phyloP scores from a whole-genome alignment of 140 eudicot genomes.

The Erigeron philadelphicus region DNA sequence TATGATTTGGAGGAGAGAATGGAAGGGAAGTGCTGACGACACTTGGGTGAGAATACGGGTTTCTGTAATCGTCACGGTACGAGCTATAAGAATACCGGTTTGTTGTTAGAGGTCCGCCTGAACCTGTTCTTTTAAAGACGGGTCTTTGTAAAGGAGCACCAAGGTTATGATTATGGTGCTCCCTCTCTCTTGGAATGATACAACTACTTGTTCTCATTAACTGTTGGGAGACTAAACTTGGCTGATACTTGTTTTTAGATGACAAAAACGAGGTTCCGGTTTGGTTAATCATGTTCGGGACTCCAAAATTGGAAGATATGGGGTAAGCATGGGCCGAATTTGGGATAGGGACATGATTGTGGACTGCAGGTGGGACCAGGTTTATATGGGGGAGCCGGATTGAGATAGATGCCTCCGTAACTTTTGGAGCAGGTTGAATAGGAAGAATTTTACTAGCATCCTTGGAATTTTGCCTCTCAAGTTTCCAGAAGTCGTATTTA shows the following conservation, averaged over 20 bases:
- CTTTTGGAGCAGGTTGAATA: not conserved
- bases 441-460: conserved; percentile 15
- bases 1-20: conserved; percentile 21
- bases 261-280: conserved; percentile 20
- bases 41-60: conserved; percentile 21
- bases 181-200: conserved; percentile 29
- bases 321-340: conserved; percentile 31
- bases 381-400: conserved; percentile 16
- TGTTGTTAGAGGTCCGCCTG: conserved; percentile 17
- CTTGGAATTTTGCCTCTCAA: conserved; percentile 42
- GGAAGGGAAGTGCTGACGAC: conserved; percentile 23
- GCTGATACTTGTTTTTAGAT: conserved; percentile 40
- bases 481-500: conserved; percentile 53
- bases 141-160: conserved; percentile 29
- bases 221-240: conserved; percentile 37
- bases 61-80: conserved; percentile 22
- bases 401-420: conserved; percentile 14
- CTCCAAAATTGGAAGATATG: conserved; percentile 28
- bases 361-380: conserved; percentile 21
- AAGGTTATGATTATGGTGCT: conserved; percentile 27
- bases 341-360: conserved; percentile 26
- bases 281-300: conserved; percentile 29
- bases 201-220: conserved; percentile 33
- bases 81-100: conserved; percentile 22
- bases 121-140: conserved; percentile 39